These are phyloP conservation scores for Colletotrichum abscissum DNA, from an alignment of 2,329 filamentous ascomycete species.

Conservation along the genomic window DNA sequence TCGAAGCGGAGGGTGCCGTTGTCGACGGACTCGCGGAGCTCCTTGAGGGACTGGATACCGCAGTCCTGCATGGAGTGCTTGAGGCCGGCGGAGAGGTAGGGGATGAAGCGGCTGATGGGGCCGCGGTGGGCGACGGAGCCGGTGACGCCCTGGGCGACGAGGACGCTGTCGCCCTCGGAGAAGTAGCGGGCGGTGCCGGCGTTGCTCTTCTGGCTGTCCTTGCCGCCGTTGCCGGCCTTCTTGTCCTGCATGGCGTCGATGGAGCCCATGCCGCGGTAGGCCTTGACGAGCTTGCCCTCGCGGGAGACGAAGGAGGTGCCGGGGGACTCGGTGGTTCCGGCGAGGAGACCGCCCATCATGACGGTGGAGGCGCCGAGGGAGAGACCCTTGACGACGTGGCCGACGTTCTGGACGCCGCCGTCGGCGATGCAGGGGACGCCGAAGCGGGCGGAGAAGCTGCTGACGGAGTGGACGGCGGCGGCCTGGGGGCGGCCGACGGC, in stretches of 20 bases:
- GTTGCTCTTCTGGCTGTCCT: slow-evolving; percentile 83
- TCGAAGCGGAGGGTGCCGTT: slow-evolving; percentile 89
- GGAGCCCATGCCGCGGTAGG: slow-evolving; percentile 98
- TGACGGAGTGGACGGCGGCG: slow-evolving; percentile 90
- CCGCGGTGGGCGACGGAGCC: slow-evolving; percentile 85
- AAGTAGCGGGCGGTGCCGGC: slow-evolving; percentile 98
- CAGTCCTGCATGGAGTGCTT: slow-evolving; percentile 99
- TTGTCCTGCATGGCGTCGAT: slow-evolving; percentile 99
- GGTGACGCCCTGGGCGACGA: slow-evolving; percentile 96
- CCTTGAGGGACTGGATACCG: slow-evolving; percentile 82
- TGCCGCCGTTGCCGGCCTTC: slow-evolving; percentile 83
- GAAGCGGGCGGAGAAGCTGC: slow-evolving; percentile 89
- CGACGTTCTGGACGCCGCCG: slow-evolving; percentile 97
- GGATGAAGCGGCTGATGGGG: slow-evolving; percentile 93
- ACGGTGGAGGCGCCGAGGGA: slow-evolving; percentile 93
- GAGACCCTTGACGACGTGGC: slow-evolving; percentile 98
- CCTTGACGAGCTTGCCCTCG: slow-evolving; percentile 98
- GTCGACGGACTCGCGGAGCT: slow-evolving; percentile 80
- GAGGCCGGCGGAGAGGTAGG: slow-evolving; percentile 93
- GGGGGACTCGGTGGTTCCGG: slow-evolving; percentile 96
- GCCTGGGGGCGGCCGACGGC: slow-evolving; percentile 97
- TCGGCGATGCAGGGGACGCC: slow-evolving; percentile 98
- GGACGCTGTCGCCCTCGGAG: slow-evolving; percentile 92
- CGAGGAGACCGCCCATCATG: slow-evolving; percentile 99
- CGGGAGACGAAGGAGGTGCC: slow-evolving; percentile 96